Base-by-base conservation (phyloP, 768 basidiomycete species). In the Epithele typhae region DNA sequence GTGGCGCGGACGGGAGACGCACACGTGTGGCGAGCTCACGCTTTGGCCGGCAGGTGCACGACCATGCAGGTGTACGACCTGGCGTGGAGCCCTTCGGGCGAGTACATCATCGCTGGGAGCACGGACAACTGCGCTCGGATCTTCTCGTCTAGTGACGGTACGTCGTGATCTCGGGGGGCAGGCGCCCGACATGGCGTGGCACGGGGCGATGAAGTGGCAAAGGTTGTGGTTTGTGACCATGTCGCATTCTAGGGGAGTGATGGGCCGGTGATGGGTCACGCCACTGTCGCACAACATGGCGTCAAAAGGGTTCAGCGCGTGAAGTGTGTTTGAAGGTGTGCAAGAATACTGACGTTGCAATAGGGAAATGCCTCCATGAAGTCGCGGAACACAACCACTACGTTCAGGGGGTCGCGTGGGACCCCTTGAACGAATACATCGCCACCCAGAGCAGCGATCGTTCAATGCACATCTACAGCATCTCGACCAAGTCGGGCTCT, bases 321-420 rank as follows among this genome's bases (percentile, higher is more conserved):
- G n/a, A n/a, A n/a, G n/a, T n/a, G n/a, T n/a, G n/a, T n/a, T n/a
- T n/a, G n/a, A n/a, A n/a, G n/a, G n/a, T n/a, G n/a, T n/a, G n/a
- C n/a, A n/a, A n/a, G n/a, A n/a, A n/a, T n/a, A n/a, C n/a, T n/a
- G n/a, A n/a, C n/a, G n/a, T n/a, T n/a, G n/a, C n/a, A n/a, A n/a
- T 59, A 92, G 92, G 92, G 23, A 85, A 87, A 72, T 89, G 88
- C 59, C 76, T 96, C 11, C 80, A 83, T 56, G 90, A 93, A 64
- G 87, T 94, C 50, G 86, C 90, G 1, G 95, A 98, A 59, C 96
- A 99, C 65, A 81, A 78, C 25, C 95, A 98, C 65, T 97, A 90
- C 61, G 96, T 99, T 0, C 96, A 99, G 70, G 96, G 96, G 8
- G 96, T 98, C 23, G 91, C 95, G 0, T 99, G 96, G 96, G 96